These are phyloP conservation scores for Tetracladium setigerum DNA, from an alignment of 495 filamentous ascomycete species.

Conservation along the genomic window DNA sequence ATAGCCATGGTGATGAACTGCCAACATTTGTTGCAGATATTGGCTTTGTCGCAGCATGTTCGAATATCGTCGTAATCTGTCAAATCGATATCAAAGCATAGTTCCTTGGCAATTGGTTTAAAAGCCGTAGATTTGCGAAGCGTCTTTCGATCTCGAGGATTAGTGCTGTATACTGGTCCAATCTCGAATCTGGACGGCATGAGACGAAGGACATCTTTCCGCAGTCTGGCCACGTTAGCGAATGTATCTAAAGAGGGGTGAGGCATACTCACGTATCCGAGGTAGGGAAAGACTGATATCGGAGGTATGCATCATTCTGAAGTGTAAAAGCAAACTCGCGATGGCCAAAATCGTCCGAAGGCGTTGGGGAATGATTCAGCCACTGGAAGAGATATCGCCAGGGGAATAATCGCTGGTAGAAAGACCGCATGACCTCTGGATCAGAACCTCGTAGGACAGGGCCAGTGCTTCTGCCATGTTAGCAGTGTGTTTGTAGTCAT, in stretches of 20 bases:
- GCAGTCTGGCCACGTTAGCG: slow-evolving; percentile 46
- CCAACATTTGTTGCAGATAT: slow-evolving; percentile 94
- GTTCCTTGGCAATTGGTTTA: slow-evolving; percentile 74
- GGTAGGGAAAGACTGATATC: slow-evolving; percentile 85
- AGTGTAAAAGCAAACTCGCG: slow-evolving; percentile 94
- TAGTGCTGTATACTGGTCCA: slow-evolving; percentile 87
- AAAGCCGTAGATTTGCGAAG: slow-evolving; percentile 67
- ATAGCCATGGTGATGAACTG: slow-evolving; percentile 95
- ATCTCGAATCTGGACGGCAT: slow-evolving; percentile 96
- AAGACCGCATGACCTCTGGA: slow-evolving; percentile 76
- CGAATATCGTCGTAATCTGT: slow-evolving; percentile 97
- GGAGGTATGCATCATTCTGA: slow-evolving; percentile 79
- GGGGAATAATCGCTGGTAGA: slow-evolving; percentile 94
- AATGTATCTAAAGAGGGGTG: neutral
- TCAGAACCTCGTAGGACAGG: slow-evolving; percentile 43
- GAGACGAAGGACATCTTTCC: slow-evolving; percentile 79
- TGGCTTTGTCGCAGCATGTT: slow-evolving; percentile 88
- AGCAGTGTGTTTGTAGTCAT: neutral
- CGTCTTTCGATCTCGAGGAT: slow-evolving; percentile 88
- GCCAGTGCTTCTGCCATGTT: slow-evolving; percentile 14
- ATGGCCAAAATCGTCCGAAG: slow-evolving; percentile 80
- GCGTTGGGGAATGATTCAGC: slow-evolving; percentile 88
- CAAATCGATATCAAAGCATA: slow-evolving; percentile 98
- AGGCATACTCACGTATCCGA: slow-evolving; percentile 64
- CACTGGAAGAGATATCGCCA: slow-evolving; percentile 95